A percentile compares a stretch with the other conserved stretches of the same genome.
Conservation (phyloP, 2,329 filamentous ascomycete genomes). For the Karstenula rhodostoma region DNA sequence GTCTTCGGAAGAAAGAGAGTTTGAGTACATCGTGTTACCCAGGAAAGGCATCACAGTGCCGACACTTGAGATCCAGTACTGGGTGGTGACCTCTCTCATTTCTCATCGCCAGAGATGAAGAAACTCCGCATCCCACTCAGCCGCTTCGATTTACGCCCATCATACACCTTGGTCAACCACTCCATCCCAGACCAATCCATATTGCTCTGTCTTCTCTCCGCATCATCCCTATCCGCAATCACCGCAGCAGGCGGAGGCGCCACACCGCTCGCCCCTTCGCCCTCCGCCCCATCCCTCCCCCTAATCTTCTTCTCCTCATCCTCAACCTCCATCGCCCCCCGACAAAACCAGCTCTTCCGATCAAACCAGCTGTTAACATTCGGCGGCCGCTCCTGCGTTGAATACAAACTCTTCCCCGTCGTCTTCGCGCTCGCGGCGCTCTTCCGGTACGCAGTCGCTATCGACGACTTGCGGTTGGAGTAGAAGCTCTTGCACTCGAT, state of each 20-base stretch:
- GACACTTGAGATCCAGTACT: too few relatives aligned
- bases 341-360: slow-evolving; percentile 16
- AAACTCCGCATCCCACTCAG: slow-evolving; percentile 5
- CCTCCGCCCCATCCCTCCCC: neutral
- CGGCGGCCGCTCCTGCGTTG: neutral
- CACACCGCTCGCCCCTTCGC: neutral
- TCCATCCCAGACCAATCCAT: slow-evolving; percentile 24
- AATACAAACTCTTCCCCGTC: slow-evolving; percentile 7
- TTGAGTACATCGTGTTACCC: too few relatives aligned
- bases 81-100: neutral
- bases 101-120: slow-evolving; percentile 5
- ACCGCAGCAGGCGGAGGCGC: neutral
- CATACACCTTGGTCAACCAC: slow-evolving; percentile 18
- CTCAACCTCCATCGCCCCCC: slow-evolving; percentile 14
- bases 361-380: slow-evolving; percentile 15
- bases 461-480: slow-evolving; percentile 5
- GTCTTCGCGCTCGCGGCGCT: slow-evolving; percentile 1
- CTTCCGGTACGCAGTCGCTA: slow-evolving; percentile 9
- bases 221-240: neutral
- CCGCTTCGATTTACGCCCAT: slow-evolving; percentile 7
- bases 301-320: slow-evolving; percentile 8
- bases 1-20: too few relatives aligned
- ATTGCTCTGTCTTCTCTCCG: neutral
- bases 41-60: too few relatives aligned
- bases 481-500: slow-evolving; percentile 1